phyloP scores from a whole-genome alignment of 2,329 filamentous ascomycete species.

The Stagonosporopsis cucurbitacearum region DNA sequence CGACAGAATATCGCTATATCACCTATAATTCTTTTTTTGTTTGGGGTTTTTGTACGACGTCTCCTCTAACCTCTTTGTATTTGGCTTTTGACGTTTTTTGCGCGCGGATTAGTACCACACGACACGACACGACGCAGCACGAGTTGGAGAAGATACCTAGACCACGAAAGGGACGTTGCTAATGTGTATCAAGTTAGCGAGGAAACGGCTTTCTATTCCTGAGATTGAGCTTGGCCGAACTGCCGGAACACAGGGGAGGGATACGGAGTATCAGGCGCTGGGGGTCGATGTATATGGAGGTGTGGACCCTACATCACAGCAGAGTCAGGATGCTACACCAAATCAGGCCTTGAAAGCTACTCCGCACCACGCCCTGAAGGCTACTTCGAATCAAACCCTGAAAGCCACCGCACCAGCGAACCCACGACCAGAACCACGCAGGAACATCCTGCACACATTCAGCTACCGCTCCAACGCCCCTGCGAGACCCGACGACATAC shows the following conservation, averaged over 20 bases:
- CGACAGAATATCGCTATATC: background rate
- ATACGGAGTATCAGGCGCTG: too few relatives aligned
- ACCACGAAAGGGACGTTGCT: background rate
- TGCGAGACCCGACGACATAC: conserved; percentile 12
- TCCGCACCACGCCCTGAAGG: too few relatives aligned
- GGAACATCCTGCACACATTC: conserved; percentile 21
- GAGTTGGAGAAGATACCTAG: background rate
- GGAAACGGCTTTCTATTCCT: background rate
- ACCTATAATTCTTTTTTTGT: background rate
- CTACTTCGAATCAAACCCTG: background rate
- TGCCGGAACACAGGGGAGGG: too few relatives aligned
- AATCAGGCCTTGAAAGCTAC: too few relatives aligned
- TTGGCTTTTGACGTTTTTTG: too few relatives aligned
- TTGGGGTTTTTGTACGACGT: too few relatives aligned
- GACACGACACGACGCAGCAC: background rate
- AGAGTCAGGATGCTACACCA: background rate
- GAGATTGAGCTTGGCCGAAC: background rate
- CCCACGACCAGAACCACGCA: conserved; percentile 14
- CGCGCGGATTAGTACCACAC: too few relatives aligned
- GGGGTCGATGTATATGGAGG: too few relatives aligned
- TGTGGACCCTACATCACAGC: background rate
- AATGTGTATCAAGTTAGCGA: background rate
- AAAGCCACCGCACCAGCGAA: background rate
- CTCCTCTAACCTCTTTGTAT: too few relatives aligned
- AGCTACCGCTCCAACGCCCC: conserved; percentile 6